phyloP scores from a whole-genome alignment of 495 filamentous ascomycete genomes.

The Tuber indicum region DNA sequence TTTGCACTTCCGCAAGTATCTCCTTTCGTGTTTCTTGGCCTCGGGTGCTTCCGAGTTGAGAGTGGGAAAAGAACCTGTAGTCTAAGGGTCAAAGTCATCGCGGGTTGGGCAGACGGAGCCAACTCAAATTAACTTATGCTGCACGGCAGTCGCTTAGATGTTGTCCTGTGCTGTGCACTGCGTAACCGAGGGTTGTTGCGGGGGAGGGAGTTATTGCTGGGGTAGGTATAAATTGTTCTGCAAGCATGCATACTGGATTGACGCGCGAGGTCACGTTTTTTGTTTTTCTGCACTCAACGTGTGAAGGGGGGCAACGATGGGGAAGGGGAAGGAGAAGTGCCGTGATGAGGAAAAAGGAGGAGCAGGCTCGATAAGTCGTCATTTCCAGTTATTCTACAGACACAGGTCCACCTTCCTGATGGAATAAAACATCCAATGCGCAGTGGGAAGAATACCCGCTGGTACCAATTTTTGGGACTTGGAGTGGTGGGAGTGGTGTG shows the following conservation, averaged over 20 bases:
- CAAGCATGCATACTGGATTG: not conserved
- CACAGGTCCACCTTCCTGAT: not conserved
- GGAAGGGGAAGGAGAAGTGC: not conserved
- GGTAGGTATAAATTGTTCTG: not conserved
- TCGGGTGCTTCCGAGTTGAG: not conserved
- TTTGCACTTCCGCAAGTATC: not conserved
- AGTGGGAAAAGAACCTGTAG: not conserved
- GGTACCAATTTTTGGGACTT: not conserved
- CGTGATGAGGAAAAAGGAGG: not conserved
- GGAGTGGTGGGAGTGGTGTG: not conserved
- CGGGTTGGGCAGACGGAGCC: not conserved
- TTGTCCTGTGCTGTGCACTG: not conserved
- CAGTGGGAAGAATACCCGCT: not conserved
- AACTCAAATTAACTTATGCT: not conserved
- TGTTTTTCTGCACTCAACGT: not conserved
- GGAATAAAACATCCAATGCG: not conserved
- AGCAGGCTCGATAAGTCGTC: not conserved
- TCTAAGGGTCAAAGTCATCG: not conserved
- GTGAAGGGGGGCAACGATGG: not conserved
- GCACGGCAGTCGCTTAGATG: not conserved
- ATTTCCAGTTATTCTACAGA: not conserved
- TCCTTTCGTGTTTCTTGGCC: not conserved
- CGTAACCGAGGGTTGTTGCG: not conserved
- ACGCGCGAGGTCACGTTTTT: conserved; percentile 4
- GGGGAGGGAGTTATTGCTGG: not conserved